phyloP scores from a whole-genome alignment of 768 basidiomycete species.

The Hypsizygus marmoreus region DNA sequence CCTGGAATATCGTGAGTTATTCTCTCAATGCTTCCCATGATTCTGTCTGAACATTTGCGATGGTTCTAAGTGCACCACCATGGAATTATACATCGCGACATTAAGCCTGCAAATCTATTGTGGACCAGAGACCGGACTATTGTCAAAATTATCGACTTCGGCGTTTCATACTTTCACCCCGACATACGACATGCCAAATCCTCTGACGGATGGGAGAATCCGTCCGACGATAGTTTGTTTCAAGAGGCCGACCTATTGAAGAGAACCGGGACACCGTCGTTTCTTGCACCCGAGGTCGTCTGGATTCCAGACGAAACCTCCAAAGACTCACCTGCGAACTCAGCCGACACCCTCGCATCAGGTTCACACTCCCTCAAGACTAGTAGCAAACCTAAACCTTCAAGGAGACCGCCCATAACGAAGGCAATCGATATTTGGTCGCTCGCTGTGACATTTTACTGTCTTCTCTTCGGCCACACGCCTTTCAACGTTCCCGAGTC shows the following conservation, averaged over 20 bases:
- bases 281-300: conserved; percentile 47
- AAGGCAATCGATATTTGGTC: conserved; percentile 50
- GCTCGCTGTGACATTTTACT: conserved; percentile 48
- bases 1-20: conserved; percentile 42
- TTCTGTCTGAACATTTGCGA: conserved; percentile 1
- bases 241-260: conserved; percentile 39
- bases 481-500: conserved; percentile 40
- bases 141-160: conserved; percentile 92
- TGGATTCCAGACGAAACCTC: conserved; percentile 35
- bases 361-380: conserved; percentile 16
- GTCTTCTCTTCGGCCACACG: conserved; percentile 46
- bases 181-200: conserved; percentile 14
- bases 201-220: conserved; percentile 8
- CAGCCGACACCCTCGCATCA: conserved; percentile 22
- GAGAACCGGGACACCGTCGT: conserved; percentile 43
- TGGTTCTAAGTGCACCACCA: conserved; percentile 45
- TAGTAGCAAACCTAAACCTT: conserved; percentile 15
- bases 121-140: conserved; percentile 52
- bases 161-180: conserved; percentile 44
- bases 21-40: neutral
- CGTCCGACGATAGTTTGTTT: conserved; percentile 35
- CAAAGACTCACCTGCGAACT: conserved; percentile 19
- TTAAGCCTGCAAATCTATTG: conserved; percentile 88
- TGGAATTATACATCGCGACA: conserved; percentile 83
- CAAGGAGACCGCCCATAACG: conserved; percentile 41